Evolutionary conservation across 208 protist genomes (phyloP).

Genomic region (Crithidia bombi): DNA sequence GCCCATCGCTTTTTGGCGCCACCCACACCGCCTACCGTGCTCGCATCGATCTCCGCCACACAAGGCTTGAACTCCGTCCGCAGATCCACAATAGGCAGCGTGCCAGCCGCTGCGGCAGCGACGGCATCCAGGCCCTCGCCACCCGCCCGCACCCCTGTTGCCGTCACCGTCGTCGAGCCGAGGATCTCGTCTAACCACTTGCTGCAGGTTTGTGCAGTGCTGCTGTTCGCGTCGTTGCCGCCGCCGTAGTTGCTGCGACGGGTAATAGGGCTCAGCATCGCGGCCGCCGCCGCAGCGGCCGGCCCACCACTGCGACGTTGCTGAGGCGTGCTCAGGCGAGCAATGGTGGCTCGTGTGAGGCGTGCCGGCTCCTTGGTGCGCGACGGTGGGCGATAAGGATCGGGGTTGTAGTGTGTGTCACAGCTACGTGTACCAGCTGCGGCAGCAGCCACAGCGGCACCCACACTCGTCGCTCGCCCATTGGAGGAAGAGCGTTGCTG

Average conservation of each 20-base stretch:
- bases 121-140: constrained; percentile 11
- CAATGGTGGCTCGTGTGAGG: constrained; percentile 31
- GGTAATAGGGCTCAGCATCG: constrained; percentile 11
- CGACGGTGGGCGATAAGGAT: constrained; percentile 6
- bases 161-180: constrained; percentile 28
- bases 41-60: constrained; percentile 10
- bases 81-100: constrained; percentile 62
- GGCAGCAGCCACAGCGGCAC: constrained; percentile 10
- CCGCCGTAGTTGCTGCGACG: constrained; percentile 13
- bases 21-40: neutral
- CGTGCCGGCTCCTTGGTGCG: constrained; percentile 23
- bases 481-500: neutral
- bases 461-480: neutral
- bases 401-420: constrained; percentile 12
- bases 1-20: neutral
- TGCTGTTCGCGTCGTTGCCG: constrained; percentile 12
- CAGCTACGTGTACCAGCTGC: constrained; percentile 3
- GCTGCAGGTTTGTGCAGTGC: constrained; percentile 29
- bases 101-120: constrained; percentile 1
- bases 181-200: constrained; percentile 50
- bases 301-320: constrained; percentile 7
- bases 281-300: neutral
- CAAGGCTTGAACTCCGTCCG: constrained; percentile 55
- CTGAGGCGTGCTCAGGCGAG: constrained; percentile 30
- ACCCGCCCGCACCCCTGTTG: constrained; percentile 17